Base-by-base conservation (phyloP, 176 grass and related monocot genomes). In the Raddia distichophylla region DNA sequence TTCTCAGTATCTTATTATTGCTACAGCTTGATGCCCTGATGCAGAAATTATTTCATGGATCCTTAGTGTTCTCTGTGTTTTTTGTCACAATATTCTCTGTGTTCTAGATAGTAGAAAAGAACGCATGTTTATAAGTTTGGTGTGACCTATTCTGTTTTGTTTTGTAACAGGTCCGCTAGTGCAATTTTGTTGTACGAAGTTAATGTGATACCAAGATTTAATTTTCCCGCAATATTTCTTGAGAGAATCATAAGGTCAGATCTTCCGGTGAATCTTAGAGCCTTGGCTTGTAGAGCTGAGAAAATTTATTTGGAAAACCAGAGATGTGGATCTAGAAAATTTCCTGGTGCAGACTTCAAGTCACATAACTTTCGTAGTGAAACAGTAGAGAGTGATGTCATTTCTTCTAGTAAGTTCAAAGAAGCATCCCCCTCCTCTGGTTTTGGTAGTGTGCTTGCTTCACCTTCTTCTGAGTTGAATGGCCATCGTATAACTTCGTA, bases 181-280 rank as follows among this genome's bases (percentile, higher is more conserved):
- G 82, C 95, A 69, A 64, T 74, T 79, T 84, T 98, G 88, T 64
- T 86, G 47, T 95, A 98, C 49, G 90, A 98, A 85, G 95, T 98
- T 64, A 98, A 80, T 40, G 95, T 98, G 42, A 89, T 93, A 69
- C 95, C 95, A 49, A 93, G 85, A 88, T 98, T 95, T 83, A 89
- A 98, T 42, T 98, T 98, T 14, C 95, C 95, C 43, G 88, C 95
- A 37, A 91, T 98, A 73, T 95, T 98, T 90, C 90, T 98, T 76
- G 95, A 98, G 85, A 94, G 87, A 79, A 95, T 98, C 71, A 95
- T 98, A 78, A 87, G 72, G 45, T 98, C 95, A 0, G 90, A 98
- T 83, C 95, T 98, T 87, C 95, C 95, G 59, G 85, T 91, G 68
- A 98, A 98, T 73, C 90, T 98, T 47, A 54, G 78, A 85, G 92